Evolutionary conservation across 1,284 basidiomycete species (phyloP).

Genomic region (Austroboletus novae-zelandiae): DNA sequence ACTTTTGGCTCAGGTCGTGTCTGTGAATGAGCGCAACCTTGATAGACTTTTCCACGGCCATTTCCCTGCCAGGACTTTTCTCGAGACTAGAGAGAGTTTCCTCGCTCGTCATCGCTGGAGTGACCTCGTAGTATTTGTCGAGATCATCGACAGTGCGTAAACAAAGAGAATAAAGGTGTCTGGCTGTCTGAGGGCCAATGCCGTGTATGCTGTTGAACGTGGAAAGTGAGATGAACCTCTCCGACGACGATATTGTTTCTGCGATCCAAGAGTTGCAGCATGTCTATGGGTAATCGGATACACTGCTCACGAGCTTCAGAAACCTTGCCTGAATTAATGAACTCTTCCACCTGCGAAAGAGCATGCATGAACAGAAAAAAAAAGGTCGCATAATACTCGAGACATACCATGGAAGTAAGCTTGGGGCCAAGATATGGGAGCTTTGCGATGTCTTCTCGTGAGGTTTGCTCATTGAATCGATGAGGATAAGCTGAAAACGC

Average conservation of each 20-base stretch:
- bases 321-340: constrained; percentile 51
- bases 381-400: neutral
- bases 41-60: constrained; percentile 36
- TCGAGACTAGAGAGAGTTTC: constrained; percentile 5
- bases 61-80: constrained; percentile 9
- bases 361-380: neutral
- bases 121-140: constrained; percentile 59
- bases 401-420: constrained; percentile 51
- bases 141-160: constrained; percentile 62
- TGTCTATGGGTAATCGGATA: neutral
- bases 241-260: constrained; percentile 49
- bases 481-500: constrained; percentile 59
- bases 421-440: constrained; percentile 65
- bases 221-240: constrained; percentile 55
- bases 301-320: constrained; percentile 53
- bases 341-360: constrained; percentile 57
- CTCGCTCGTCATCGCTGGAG: constrained; percentile 9
- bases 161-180: constrained; percentile 57
- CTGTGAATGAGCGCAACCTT: constrained; percentile 51
- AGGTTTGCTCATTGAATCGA: constrained; percentile 41
- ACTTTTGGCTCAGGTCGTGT: constrained; percentile 46
- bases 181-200: constrained; percentile 67
- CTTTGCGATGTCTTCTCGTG: constrained; percentile 46
- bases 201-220: constrained; percentile 67
- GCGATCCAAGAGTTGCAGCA: constrained; percentile 4